Evolutionary conservation across 768 basidiomycete genomes (phyloP), one percentile per base, ranked within the genome.

Genomic region (Tylopilus sp.): DNA sequence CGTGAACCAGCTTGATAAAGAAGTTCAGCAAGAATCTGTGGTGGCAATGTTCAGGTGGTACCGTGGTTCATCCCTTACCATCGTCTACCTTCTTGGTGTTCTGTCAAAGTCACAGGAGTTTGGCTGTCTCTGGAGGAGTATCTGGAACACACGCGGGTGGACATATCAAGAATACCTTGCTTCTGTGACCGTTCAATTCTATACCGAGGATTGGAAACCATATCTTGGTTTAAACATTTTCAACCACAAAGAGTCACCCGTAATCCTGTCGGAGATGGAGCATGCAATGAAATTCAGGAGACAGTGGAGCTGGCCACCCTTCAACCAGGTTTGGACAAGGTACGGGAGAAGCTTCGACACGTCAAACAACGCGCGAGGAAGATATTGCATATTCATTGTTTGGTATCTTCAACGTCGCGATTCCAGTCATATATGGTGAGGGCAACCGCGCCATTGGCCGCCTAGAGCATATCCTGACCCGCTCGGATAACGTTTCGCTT

Each of bases 321-420:
- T 28, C 19, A 25, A 5, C 42, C 52, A 5, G 55, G 61, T 19
- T 17, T 45, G 7, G n/a, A 41, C 40, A 41, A 24, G 40, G 40
- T 41, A 24, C 40, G 40, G 6, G 40, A 25, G 40, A 30, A 42
- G 41, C 46, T 63, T 1, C 63, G 2, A 28, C 2, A 6, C 45
- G 58, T 16, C 33, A 26, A 8, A 62, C 58, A 11, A 45, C 12
- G 28, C n/a, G n/a, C n/a, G n/a, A n/a, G n/a, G n/a, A n/a, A n/a
- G n/a, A n/a, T n/a, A n/a, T n/a, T n/a, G n/a, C n/a, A n/a, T n/a
- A n/a, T n/a, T n/a, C n/a, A n/a, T n/a, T n/a, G n/a, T n/a, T n/a
- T n/a, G n/a, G n/a, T n/a, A n/a, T n/a, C n/a, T n/a, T n/a, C n/a
- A n/a, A n/a, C n/a, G n/a, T n/a, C n/a, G n/a, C n/a, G n/a, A n/a